A percentile compares a stretch with the other conserved stretches of the same genome.
Conservation (phyloP, 2,329 filamentous ascomycete genomes). For the Metarhizium anisopliae region DNA sequence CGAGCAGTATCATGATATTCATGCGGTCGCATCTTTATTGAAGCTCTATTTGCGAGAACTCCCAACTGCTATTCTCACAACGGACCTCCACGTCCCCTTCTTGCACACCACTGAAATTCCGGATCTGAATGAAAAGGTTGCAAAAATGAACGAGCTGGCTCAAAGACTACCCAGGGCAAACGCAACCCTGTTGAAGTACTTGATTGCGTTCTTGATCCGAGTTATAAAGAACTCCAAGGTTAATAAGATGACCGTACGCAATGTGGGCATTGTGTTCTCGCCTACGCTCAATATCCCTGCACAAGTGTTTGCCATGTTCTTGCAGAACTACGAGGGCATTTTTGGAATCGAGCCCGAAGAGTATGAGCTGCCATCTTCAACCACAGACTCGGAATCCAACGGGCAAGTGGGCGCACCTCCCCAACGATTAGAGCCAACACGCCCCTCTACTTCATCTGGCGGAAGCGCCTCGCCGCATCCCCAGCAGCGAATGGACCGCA, state of each 20-base stretch:
- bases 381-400: slow-evolving; percentile 28
- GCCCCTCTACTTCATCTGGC: slow-evolving; percentile 36
- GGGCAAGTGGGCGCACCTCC: slow-evolving; percentile 19
- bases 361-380: slow-evolving; percentile 45
- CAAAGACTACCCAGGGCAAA: slow-evolving; percentile 74
- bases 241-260: slow-evolving; percentile 98
- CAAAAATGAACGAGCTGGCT: slow-evolving; percentile 67
- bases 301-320: slow-evolving; percentile 85
- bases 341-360: slow-evolving; percentile 66
- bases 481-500: slow-evolving; percentile 29
- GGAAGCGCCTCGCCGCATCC: slow-evolving; percentile 43
- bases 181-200: slow-evolving; percentile 68
- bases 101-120: slow-evolving; percentile 72
- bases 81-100: slow-evolving; percentile 85
- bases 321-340: slow-evolving; percentile 81
- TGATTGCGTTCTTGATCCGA: slow-evolving; percentile 81
- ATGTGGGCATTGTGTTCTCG: slow-evolving; percentile 96
- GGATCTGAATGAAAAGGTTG: slow-evolving; percentile 67
- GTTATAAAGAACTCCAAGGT: slow-evolving; percentile 83
- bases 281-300: slow-evolving; percentile 94
- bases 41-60: slow-evolving; percentile 92
- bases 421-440: slow-evolving; percentile 24
- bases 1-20: slow-evolving; percentile 85
- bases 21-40: slow-evolving; percentile 86
- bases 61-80: slow-evolving; percentile 81